Base-by-base conservation (phyloP, 1,139 yeast genomes). In the Lodderomyces oxycetoniae region DNA sequence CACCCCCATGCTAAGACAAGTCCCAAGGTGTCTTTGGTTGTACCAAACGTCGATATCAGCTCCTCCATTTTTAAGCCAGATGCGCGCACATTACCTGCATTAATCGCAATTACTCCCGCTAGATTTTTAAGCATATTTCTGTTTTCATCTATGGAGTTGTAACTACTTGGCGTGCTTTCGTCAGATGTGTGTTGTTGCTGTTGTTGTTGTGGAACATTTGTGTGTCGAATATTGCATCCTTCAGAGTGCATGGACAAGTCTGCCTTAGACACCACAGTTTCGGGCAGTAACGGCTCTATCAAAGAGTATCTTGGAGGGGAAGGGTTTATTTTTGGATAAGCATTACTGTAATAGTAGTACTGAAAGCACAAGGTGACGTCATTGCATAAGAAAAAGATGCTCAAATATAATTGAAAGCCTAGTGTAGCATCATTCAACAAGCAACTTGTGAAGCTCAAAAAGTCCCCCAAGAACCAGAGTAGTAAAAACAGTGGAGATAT, bases 391-490 rank as follows among this genome's bases (percentile, higher is more conserved):
- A 87, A 88, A 57, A 87, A 91, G 5, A 76, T 46, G 20, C 95
- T 85, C 33, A 89, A 63, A 22, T 81, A 62, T 2, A 83, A 63
- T 54, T 89, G 97, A 57, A 91, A 89, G 36, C 74, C 67, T 48
- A 91, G 63, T 41, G 64, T 71, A 9, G 83, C 94, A 25, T 75
- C 71, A 14, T 93, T 89, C 37, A 88, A 53, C 11, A 87, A 48
- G 47, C 96, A 88, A 28, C 96, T 94, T 6, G 80, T 53, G 37
- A 89, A 70, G 41, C 91, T 85, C 9, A 91, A 67, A 17, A 83
- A 67, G 53, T 91, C 98, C 4, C 97, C 98, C 42, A 77, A 52
- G 41, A 86, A 72, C 96, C 96, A 88, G 37, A 83, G 75, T 13
- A 74, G 43, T 4, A 91, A 66, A 48, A 89, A 87, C 7, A 71